Conservation (phyloP, 768 basidiomycete species). For the Suillus clintonianus region DNA sequence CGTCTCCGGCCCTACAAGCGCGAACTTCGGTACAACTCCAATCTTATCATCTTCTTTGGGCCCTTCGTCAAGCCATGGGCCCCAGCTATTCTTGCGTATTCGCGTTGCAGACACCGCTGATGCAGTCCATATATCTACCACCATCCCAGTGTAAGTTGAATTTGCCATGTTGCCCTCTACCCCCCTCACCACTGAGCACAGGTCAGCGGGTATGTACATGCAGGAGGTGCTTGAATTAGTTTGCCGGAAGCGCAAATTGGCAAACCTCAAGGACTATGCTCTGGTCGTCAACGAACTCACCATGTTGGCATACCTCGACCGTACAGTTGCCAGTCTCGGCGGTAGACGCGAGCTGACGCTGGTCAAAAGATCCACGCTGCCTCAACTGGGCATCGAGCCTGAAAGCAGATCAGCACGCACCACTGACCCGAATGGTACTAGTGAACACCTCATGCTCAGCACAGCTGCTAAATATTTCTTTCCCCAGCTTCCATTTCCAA, state of each 20-base stretch:
- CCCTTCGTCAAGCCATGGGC: constrained; percentile 72
- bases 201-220: constrained; percentile 93
- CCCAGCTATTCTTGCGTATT: constrained; percentile 82
- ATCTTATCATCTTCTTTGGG: constrained; percentile 67
- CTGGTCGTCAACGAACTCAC: constrained; percentile 63
- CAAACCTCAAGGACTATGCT: constrained; percentile 79
- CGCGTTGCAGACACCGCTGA: constrained; percentile 81
- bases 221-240: constrained; percentile 91
- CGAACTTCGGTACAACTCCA: constrained; percentile 50
- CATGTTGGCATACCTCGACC: constrained; percentile 86
- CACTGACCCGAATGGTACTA: constrained; percentile 87
- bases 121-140: constrained; percentile 83
- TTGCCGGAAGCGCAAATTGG: constrained; percentile 67
- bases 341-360: constrained; percentile 83
- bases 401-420: constrained; percentile 67
- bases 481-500: constrained; percentile 88
- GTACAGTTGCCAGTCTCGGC: constrained; percentile 94
- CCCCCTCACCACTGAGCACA: constrained; percentile 24
- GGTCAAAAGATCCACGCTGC: constrained; percentile 76
- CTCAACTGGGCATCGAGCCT: constrained; percentile 68
- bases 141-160: constrained; percentile 82
- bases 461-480: not conserved
- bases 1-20: constrained; percentile 42
- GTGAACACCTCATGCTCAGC: not conserved
- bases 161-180: not conserved